These are phyloP conservation scores for Tympanopsis confertula DNA, from an alignment of 2,329 filamentous ascomycete genomes.

Conservation along the genomic window DNA sequence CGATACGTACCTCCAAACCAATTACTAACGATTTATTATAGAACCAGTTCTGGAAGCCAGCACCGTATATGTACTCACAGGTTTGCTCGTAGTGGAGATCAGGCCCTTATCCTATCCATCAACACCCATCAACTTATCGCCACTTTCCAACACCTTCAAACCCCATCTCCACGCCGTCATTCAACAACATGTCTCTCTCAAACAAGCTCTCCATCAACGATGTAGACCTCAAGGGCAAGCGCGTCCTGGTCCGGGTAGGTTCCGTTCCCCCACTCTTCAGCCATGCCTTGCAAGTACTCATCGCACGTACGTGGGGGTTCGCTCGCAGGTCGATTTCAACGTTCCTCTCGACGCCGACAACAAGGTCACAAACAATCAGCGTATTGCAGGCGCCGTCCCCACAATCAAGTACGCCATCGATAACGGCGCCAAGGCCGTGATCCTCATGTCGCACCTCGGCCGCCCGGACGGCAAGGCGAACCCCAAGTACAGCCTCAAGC, in stretches of 20 bases:
- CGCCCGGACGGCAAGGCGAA: conserved; percentile 85
- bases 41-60: too few species aligned
- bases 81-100: too few species aligned
- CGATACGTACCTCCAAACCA: too few species aligned
- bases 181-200: conserved; percentile 91
- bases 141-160: too few species aligned
- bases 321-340: conserved; percentile 99
- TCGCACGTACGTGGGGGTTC: too few species aligned
- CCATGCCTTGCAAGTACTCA: neutral
- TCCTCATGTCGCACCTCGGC: conserved; percentile 97
- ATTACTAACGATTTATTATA: too few species aligned
- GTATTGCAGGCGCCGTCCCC: conserved; percentile 87
- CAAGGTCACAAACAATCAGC: conserved; percentile 96
- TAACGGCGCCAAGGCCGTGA: conserved; percentile 77
- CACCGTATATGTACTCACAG: too few species aligned
- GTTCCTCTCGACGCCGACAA: conserved; percentile 87
- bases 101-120: too few species aligned
- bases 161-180: too few species aligned
- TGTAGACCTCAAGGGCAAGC: conserved; percentile 94
- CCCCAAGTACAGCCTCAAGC: conserved; percentile 87
- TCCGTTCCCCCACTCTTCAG: conserved; percentile 4
- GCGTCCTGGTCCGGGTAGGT: conserved; percentile 89
- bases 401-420: conserved; percentile 92
- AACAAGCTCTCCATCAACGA: conserved; percentile 97
- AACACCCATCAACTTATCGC: too few species aligned